A percentile compares a stretch with the other conserved stretches of the same genome.
These are phyloP conservation scores for Stephanodiscus triporus DNA, from an alignment of 108 stramenopile genomes.

Conservation along the genomic window DNA sequence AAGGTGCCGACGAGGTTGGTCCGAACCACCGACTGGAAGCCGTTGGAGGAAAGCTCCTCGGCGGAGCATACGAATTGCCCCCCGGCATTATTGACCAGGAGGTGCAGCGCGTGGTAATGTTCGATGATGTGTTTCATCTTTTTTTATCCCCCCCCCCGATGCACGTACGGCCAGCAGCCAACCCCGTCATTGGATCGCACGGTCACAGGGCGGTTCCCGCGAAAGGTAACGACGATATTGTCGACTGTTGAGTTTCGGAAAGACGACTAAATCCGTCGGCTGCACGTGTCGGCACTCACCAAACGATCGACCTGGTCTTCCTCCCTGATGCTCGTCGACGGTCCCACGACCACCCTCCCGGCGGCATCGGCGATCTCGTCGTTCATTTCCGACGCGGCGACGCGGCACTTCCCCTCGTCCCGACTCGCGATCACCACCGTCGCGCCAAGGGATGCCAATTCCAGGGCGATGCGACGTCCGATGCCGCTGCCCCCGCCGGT, in stretches of 20 bases:
- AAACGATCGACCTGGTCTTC: conserved; percentile 66
- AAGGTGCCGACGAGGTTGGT: conserved; percentile 86
- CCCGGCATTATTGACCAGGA: conserved; percentile 87
- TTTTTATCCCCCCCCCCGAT: no score
- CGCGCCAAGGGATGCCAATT: conserved; percentile 72
- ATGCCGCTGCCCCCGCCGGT: conserved; percentile 92
- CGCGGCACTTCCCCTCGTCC: conserved; percentile 56
- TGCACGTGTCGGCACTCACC: conserved; percentile 19
- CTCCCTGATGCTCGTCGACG: conserved; percentile 76
- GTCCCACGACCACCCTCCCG: conserved; percentile 63
- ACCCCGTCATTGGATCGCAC: no score
- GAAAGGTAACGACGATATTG: no score
- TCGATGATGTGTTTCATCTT: conserved; percentile 61
- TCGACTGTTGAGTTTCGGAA: no score
- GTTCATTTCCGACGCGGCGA: conserved; percentile 69
- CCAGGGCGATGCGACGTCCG: conserved; percentile 67
- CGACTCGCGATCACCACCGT: conserved; percentile 83
- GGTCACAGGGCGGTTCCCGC: no score
- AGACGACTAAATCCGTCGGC: background rate
- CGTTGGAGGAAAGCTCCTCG: conserved; percentile 66
- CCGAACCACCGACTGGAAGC: conserved; percentile 81
- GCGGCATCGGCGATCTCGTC: no score
- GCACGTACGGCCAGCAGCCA: no score
- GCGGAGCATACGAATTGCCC: conserved; percentile 79
- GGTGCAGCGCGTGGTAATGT: conserved; percentile 58